Base-by-base conservation (phyloP, 306 rosid genomes). In the Dalbergia cultrata region DNA sequence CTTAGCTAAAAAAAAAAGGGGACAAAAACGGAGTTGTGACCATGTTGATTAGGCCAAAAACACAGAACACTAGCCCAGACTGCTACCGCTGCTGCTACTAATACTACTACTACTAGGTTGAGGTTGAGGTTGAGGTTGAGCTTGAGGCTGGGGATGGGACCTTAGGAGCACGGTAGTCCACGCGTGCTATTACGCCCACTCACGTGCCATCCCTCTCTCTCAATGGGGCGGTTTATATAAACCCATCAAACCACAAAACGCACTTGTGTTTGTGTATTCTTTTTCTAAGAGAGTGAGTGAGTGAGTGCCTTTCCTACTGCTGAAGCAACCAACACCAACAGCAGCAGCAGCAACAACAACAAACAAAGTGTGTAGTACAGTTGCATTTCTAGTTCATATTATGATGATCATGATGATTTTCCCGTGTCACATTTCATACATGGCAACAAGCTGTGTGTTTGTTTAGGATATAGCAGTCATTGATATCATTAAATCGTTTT, bases 101-200 rank as follows among this genome's bases (percentile, higher is more conserved):
- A 26, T 76, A 17, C 3, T 5, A 5, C 7, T 4, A 37, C 11
- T 9, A 9, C 47, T 43, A 43, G 47, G 47, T 43, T 3, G 45
- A 41, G 45, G 44, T 5, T 41, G 44, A 34, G 39, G 39, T 35
- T 1, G 31, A 26, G 31, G 31, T 26, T 26, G 31, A 26, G 31
- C 3, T 26, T 26, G 31, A 7, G 41, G 41, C 7, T 43, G 47
- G 2, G 11, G 11, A 8, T 9, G 47, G 47, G 47, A 43, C 47
- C 12, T 5, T 43, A 43, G 47, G 47, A 64, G 58, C 67, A 64
- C 62, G 73, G 89, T 86, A 86, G 86, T 78, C 89, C 87, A 81
- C 89, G 93, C 93, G 89, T 89, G 93, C 83, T 82, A 84, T 87
- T 16, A 5, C 58, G 85, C 47, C 4, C 77, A 70, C 85, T 88